A percentile compares a stretch with the other conserved stretches of the same genome.
These are phyloP conservation scores for Amanita fuliginea DNA, from an alignment of 768 basidiomycete species.

Conservation along the genomic window DNA sequence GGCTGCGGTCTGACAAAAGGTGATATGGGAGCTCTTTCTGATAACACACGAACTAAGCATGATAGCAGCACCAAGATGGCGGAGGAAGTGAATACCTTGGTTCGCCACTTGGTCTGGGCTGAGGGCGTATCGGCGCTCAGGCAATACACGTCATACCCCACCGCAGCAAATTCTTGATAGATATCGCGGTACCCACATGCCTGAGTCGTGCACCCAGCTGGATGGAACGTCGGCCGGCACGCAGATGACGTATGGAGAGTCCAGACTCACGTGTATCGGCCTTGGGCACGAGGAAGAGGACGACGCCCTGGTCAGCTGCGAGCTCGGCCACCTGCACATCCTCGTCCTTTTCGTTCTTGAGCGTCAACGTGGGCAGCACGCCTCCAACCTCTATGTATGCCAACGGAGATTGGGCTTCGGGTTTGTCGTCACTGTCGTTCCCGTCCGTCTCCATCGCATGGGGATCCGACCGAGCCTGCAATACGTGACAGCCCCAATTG, in stretches of 20 bases:
- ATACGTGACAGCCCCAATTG: no score
- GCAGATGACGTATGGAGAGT: background rate
- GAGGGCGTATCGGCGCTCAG: slow-evolving; percentile 68
- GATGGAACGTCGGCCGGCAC: background rate
- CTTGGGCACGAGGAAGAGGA: slow-evolving; percentile 78
- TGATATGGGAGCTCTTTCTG: slow-evolving; percentile 82
- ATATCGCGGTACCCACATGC: slow-evolving; percentile 87
- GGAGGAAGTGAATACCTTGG: slow-evolving; percentile 53
- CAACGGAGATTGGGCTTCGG: background rate
- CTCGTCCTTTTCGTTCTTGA: slow-evolving; percentile 81
- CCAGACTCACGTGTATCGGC: slow-evolving; percentile 66
- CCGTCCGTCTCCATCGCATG: slow-evolving; percentile 6
- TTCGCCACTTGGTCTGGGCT: slow-evolving; percentile 78
- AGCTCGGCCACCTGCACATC: slow-evolving; percentile 61
- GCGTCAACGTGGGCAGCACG: slow-evolving; percentile 53
- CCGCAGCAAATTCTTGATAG: slow-evolving; percentile 61
- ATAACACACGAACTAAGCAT: background rate
- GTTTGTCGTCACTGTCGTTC: slow-evolving; percentile 11
- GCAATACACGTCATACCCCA: slow-evolving; percentile 72
- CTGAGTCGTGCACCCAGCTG: slow-evolving; percentile 86
- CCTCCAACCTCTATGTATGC: slow-evolving; percentile 46
- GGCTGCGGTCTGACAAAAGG: slow-evolving; percentile 83
- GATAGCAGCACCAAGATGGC: background rate
- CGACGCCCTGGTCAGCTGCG: slow-evolving; percentile 58
- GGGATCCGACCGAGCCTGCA: slow-evolving; percentile 7